Conservation (phyloP, 768 basidiomycete species). For the Suillus alpinus region DNA sequence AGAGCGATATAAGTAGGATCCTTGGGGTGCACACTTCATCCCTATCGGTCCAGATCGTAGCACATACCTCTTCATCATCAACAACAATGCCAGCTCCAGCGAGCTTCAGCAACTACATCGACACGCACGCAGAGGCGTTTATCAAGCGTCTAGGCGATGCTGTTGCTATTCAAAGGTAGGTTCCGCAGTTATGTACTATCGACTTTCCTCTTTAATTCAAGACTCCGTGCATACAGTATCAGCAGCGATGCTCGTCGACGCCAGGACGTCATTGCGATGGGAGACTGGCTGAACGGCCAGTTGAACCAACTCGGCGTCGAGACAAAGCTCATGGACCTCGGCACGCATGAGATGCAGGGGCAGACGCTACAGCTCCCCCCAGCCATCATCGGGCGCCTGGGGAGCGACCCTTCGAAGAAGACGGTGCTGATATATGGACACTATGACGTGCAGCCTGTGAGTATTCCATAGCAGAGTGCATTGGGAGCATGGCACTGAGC, state of each 20-base stretch:
- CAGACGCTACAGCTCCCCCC: constrained; percentile 76
- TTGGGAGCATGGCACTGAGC: neutral
- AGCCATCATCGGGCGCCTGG: constrained; percentile 77
- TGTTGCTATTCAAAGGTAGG: constrained; percentile 77
- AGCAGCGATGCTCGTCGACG: constrained; percentile 71
- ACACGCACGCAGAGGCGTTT: constrained; percentile 67
- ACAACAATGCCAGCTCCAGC: constrained; percentile 32
- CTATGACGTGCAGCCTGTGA: constrained; percentile 91
- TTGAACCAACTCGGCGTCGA: constrained; percentile 77
- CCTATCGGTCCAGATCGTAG: neutral
- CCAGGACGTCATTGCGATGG: constrained; percentile 82
- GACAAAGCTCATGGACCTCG: constrained; percentile 73
- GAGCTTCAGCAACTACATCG: constrained; percentile 50
- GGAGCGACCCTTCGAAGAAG: constrained; percentile 86
- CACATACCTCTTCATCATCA: neutral
- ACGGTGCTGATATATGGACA: constrained; percentile 93
- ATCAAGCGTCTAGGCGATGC: constrained; percentile 78
- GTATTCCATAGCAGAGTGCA: constrained; percentile 16
- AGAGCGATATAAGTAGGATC: neutral
- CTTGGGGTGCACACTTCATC: neutral
- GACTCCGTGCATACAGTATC: constrained; percentile 41
- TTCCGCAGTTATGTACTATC: constrained; percentile 7
- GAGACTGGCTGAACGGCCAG: constrained; percentile 71
- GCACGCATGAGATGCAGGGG: constrained; percentile 71
- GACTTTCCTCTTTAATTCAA: constrained; percentile 2